phyloP scores from a whole-genome alignment of 2,329 filamentous ascomycete species.

The Aureobasidium vineae region DNA sequence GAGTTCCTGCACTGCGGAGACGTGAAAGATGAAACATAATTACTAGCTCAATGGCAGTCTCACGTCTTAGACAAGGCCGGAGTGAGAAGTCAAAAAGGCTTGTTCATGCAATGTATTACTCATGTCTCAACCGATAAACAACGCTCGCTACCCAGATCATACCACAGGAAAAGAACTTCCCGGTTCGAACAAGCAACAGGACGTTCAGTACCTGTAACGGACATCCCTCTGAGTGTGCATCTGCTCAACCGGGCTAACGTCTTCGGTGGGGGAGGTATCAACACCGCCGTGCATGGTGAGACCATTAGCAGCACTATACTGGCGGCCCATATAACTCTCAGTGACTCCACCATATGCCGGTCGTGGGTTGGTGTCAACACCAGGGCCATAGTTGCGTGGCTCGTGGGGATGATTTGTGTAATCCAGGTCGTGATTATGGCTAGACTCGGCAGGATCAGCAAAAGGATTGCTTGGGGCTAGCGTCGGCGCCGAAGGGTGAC shows the following conservation, averaged over 20 bases:
- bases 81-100: not conserved
- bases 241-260: slow-evolving; percentile 16
- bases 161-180: too few species aligned
- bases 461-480: slow-evolving; percentile 5
- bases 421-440: not conserved
- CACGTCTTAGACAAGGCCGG: too few species aligned
- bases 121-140: not conserved
- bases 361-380: slow-evolving; percentile 23
- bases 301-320: slow-evolving; percentile 45
- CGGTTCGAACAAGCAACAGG: too few species aligned
- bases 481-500: not conserved
- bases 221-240: not conserved
- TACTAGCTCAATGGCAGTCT: too few species aligned
- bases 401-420: slow-evolving; percentile 18
- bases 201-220: slow-evolving; percentile 17
- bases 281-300: slow-evolving; percentile 48
- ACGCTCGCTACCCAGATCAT: not conserved
- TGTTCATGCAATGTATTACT: not conserved
- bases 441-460: slow-evolving; percentile 2
- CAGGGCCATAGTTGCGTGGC: slow-evolving; percentile 19
- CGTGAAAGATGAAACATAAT: too few species aligned
- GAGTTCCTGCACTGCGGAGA: too few species aligned
- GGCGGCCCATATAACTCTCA: slow-evolving; percentile 45
- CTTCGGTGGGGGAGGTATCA: not conserved
- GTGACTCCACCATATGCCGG: slow-evolving; percentile 37